Percentiles rank a stretch among this genome's conserved stretches.
Conservation (phyloP, 805 yeast genomes). For the Cyberlindnera nakhonratchasimensis region DNA sequence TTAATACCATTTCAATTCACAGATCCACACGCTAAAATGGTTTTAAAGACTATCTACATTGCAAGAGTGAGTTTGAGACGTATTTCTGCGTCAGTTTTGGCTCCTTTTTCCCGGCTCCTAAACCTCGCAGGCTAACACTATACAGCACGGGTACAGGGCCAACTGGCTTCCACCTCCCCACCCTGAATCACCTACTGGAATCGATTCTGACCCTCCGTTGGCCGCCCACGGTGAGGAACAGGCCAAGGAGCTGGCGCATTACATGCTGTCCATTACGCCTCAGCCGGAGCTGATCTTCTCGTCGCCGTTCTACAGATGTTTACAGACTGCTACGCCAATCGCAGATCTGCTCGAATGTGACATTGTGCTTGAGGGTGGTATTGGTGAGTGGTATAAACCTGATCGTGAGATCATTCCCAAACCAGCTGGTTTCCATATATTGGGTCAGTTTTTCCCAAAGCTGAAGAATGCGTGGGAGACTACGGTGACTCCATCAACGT, state of each 20-base stretch:
- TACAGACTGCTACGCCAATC: conserved; percentile 74
- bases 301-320: conserved; percentile 88
- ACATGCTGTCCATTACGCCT: conserved; percentile 47
- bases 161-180: conserved; percentile 78
- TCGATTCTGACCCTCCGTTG: conserved; percentile 83
- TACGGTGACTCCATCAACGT: conserved; percentile 53
- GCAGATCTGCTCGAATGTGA: conserved; percentile 56
- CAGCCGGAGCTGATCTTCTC: conserved; percentile 69
- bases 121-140: not conserved
- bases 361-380: conserved; percentile 71
- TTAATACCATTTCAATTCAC: no score
- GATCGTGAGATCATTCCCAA: conserved; percentile 63
- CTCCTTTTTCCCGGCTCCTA: not conserved
- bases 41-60: conserved; percentile 56
- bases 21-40: conserved; percentile 37
- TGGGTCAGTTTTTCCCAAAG: conserved; percentile 54
- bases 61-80: conserved; percentile 46
- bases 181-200: conserved; percentile 81
- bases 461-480: conserved; percentile 47
- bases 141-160: conserved; percentile 79
- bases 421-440: conserved; percentile 52
- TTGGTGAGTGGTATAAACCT: conserved; percentile 91
- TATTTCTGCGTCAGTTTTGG: no score
- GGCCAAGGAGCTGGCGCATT: conserved; percentile 73
- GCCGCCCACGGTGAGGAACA: conserved; percentile 88